Base-by-base conservation (phyloP, 805 yeast species). In the Komagataella populi region DNA sequence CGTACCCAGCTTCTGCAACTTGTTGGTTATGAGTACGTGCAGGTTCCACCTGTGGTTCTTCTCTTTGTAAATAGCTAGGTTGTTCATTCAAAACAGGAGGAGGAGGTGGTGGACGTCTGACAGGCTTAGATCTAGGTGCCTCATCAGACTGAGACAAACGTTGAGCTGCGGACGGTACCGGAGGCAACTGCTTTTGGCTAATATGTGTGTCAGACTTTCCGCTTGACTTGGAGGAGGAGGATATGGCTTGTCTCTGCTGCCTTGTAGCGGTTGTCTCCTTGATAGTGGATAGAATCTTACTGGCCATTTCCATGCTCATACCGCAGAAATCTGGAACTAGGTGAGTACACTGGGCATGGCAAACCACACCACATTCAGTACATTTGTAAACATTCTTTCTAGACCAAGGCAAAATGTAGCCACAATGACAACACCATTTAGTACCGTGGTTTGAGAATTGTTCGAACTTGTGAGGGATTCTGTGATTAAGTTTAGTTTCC, bases 391-490 rank as follows among this genome's bases (percentile, higher is more conserved):
- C 95, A 59, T 87, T 89, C 66, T 88, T 89, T 61, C 84, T 80
- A 50, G 98, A 96, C 84, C 96, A 84, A 16, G 99, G 98, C 55
- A 93, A 73, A 50, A 93, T 82, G 63, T 88, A 88, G 55, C 99
- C 99, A 76, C 99, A 93, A 65, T 93, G 99, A 60, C 98, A 93
- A 70, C 99, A 93, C 99, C 99, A 93, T 63, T 91, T 90, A 2
- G 99, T 95, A 60, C 96, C 95, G 68, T 89, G 83, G 62, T 93
- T 93, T 16, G 93, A 77, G 23, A 81, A 79, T n/a, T 91, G 90
- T 57, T 87, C 96, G 65, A 91, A 91, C 64, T 96, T 80, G 65
- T 93, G 99, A 43, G 99, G 99, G 58, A 93, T 93, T 57, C 96
- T 85, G 66, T 93, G 98, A 61, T 93, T 93, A 65, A 93, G 77